A percentile compares a stretch with the other conserved stretches of the same genome.
phyloP scores from a whole-genome alignment of 495 filamentous ascomycete species.

The Neurospora sp. region DNA sequence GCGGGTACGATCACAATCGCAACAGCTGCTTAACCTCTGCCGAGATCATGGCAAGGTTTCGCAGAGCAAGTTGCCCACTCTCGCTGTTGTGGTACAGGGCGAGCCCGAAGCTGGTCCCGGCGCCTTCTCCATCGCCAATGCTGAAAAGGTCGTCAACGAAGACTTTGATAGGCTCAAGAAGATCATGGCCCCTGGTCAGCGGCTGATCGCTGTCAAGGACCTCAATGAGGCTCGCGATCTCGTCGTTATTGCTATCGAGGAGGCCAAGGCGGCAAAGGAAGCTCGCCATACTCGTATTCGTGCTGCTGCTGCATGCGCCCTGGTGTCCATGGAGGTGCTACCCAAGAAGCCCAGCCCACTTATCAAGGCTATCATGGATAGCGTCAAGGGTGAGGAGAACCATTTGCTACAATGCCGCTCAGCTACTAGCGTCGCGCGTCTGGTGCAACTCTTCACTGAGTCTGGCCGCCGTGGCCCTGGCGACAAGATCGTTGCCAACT shows the following conservation, averaged over 20 bases:
- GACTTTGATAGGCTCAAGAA: slow-evolving; percentile 86
- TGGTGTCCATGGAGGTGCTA: slow-evolving; percentile 73
- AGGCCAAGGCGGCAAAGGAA: slow-evolving; percentile 66
- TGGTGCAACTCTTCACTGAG: slow-evolving; percentile 78
- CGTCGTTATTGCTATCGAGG: slow-evolving; percentile 60
- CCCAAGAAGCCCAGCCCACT: slow-evolving; percentile 85
- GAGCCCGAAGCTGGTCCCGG: slow-evolving; percentile 80
- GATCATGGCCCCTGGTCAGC: slow-evolving; percentile 68
- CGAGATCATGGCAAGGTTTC: slow-evolving; percentile 73
- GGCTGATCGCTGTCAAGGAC: slow-evolving; percentile 64
- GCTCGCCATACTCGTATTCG: slow-evolving; percentile 77
- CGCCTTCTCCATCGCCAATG: slow-evolving; percentile 80
- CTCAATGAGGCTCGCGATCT: slow-evolving; percentile 63
- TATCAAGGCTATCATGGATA: slow-evolving; percentile 97
- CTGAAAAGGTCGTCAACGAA: slow-evolving; percentile 69
- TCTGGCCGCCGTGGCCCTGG: slow-evolving; percentile 67
- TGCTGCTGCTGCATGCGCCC: slow-evolving; percentile 75
- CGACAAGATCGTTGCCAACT: slow-evolving; percentile 86
- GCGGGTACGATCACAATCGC: slow-evolving; percentile 80
- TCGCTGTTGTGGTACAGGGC: slow-evolving; percentile 87
- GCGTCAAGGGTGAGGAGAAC: slow-evolving; percentile 90
- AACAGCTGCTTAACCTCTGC: slow-evolving; percentile 80
- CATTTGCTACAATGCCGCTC: slow-evolving; percentile 82
- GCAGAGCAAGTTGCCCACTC: slow-evolving; percentile 56
- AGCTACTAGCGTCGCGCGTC: slow-evolving; percentile 63